These are phyloP conservation scores for Colletotrichum euphorbiae DNA, from an alignment of 2,329 filamentous ascomycete species.

Conservation along the genomic window DNA sequence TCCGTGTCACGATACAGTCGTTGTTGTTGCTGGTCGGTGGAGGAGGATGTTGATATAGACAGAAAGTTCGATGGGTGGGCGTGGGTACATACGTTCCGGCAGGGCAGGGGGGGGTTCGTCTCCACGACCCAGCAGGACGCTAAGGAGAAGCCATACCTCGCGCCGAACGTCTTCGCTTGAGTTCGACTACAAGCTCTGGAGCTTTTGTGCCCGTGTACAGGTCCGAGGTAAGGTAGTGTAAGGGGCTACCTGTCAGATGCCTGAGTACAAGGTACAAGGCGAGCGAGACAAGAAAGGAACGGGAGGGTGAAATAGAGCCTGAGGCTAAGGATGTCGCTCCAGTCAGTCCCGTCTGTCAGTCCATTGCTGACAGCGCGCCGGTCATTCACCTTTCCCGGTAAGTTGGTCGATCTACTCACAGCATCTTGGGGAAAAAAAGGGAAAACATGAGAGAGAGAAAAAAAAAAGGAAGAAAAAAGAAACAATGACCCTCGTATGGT, in stretches of 20 bases:
- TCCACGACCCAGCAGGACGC: constrained; percentile 14
- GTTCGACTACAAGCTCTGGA: not conserved
- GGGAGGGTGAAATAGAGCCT: not conserved
- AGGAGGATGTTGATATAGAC: constrained; percentile 10
- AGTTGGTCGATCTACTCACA: no score
- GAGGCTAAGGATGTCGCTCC: not conserved
- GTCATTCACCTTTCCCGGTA: no score
- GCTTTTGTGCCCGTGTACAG: no score
- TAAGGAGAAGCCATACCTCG: not conserved
- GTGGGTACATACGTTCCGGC: constrained; percentile 13
- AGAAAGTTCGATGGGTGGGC: not conserved
- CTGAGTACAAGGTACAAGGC: no score
- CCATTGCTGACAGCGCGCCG: no score
- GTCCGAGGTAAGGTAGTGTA: no score
- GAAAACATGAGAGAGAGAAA: no score
- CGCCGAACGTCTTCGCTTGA: not conserved
- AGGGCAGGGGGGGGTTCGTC: constrained; percentile 14
- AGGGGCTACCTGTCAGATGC: not conserved
- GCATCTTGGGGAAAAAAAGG: no score
- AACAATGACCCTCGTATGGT: no score
- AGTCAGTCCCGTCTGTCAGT: no score
- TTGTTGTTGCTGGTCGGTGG: constrained; percentile 6
- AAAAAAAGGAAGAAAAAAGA: no score
- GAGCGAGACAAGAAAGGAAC: not conserved
- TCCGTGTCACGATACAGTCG: not conserved